Conservation (phyloP, 345 rosid species). For the Zanthoxylum bungeanum region DNA sequence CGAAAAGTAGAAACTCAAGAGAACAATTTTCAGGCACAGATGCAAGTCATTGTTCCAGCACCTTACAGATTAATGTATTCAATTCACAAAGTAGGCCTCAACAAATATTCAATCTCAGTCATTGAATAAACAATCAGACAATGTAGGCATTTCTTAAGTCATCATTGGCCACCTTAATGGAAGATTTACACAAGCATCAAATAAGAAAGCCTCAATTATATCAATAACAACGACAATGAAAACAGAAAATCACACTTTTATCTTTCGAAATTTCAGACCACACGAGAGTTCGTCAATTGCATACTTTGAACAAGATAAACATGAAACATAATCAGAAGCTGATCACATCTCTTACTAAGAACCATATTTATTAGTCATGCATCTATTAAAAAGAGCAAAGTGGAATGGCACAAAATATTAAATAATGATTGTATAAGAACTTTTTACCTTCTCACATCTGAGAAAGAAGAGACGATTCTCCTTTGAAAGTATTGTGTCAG, state of each 20-base stretch:
- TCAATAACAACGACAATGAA: not conserved
- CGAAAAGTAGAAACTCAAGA: no score
- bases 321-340: not conserved
- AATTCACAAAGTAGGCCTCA: not conserved
- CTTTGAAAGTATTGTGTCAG: conserved; percentile 69
- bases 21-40: not conserved
- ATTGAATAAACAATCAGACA: conserved; percentile 9
- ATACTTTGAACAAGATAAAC: not conserved
- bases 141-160: conserved; percentile 1
- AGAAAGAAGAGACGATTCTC: conserved; percentile 71
- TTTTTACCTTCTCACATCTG: conserved; percentile 66
- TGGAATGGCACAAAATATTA: no score
- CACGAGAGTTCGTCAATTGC: not conserved
- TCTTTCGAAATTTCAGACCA: no score
- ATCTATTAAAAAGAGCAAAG: not conserved
- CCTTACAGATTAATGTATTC: not conserved
- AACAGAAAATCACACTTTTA: no score
- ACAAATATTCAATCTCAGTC: conserved; percentile 2
- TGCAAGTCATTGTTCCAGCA: not conserved
- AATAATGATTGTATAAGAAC: not conserved
- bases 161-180: conserved; percentile 5
- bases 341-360: not conserved
- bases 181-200: not conserved
- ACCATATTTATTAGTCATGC: not conserved
- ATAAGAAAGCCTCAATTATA: no score